Evolutionary conservation across 2,329 filamentous ascomycete species (phyloP).

Genomic region (Fusarium anguioides): DNA sequence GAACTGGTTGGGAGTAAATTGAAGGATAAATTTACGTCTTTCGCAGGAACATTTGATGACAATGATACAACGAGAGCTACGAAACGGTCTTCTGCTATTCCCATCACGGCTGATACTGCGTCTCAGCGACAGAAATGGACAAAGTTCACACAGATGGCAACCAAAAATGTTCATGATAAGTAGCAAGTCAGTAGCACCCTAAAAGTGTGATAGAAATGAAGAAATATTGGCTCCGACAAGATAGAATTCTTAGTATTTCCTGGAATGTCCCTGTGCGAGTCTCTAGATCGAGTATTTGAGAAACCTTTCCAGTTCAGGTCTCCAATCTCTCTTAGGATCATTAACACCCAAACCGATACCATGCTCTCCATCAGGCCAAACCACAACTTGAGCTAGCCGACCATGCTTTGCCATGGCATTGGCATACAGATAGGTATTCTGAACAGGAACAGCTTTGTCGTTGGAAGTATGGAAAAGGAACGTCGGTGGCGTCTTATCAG

Average conservation of each 20-base stretch:
- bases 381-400: constrained; percentile 7
- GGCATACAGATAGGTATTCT: constrained; percentile 25
- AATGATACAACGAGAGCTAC: too few relatives aligned
- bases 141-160: too few relatives aligned
- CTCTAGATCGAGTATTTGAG: constrained; percentile 31
- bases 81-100: too few relatives aligned
- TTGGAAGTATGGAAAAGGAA: constrained; percentile 35
- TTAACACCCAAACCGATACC: constrained; percentile 24
- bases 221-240: too few relatives aligned
- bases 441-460: constrained; percentile 25
- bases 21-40: too few relatives aligned
- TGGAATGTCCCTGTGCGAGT: neutral
- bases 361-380: constrained; percentile 26
- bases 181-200: too few relatives aligned
- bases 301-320: constrained; percentile 26
- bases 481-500: constrained; percentile 14
- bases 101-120: too few relatives aligned
- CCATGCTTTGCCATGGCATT: constrained; percentile 27
- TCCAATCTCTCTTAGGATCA: constrained; percentile 28
- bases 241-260: neutral
- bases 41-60: too few relatives aligned
- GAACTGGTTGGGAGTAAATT: too few relatives aligned
- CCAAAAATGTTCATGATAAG: too few relatives aligned
- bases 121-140: too few relatives aligned
- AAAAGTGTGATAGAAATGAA: too few relatives aligned